Percentiles rank a stretch among this genome's conserved stretches.
phyloP scores from a whole-genome alignment of 176 grass and related monocot genomes.

The Rhynchospora pubera region DNA sequence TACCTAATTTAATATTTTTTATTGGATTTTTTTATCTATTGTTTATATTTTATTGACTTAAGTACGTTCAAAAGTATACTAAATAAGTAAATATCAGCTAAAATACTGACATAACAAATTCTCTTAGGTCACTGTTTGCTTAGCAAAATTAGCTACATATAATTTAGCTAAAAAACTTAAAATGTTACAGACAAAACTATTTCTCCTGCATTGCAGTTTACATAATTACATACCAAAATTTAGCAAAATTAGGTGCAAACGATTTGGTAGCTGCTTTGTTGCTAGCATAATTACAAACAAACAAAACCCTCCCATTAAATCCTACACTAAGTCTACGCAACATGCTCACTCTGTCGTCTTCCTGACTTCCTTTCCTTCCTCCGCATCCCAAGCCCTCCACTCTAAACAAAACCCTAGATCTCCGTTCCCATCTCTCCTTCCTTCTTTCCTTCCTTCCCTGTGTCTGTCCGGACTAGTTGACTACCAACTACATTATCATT shows the following conservation, averaged over 20 bases:
- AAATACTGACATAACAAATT: too few species aligned
- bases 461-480: neutral
- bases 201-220: too few species aligned
- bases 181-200: too few species aligned
- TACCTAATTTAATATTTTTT: too few species aligned
- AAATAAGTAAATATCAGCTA: neutral
- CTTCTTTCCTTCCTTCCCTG: conserved; percentile 24
- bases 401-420: conserved; percentile 71
- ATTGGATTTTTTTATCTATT: too few species aligned
- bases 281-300: neutral
- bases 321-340: neutral
- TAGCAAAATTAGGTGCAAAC: too few species aligned
- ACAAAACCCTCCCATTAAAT: neutral
- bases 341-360: neutral
- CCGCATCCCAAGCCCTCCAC: neutral
- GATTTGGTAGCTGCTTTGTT: too few species aligned
- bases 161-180: too few species aligned
- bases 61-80: neutral
- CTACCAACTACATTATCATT: neutral
- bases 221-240: too few species aligned
- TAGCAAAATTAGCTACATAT: too few species aligned
- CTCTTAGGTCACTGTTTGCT: too few species aligned
- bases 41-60: neutral
- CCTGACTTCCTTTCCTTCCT: neutral
- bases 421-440: neutral